A percentile compares a stretch with the other conserved stretches of the same genome.
Evolutionary conservation across 768 basidiomycete species (phyloP).

Genomic region (Leccinum rimulosum): DNA sequence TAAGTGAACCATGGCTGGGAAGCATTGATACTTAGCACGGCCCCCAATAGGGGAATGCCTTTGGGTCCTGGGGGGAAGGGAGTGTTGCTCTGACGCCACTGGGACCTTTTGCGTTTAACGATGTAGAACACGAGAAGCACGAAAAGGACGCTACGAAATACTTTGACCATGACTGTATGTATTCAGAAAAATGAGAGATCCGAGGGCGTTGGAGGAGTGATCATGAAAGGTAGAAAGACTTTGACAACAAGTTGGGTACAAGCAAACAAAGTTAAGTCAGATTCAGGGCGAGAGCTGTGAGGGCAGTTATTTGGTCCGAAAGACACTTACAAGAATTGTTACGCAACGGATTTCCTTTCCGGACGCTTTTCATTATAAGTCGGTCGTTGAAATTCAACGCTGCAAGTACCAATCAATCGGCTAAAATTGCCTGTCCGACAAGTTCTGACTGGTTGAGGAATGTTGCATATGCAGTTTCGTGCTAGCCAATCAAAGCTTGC

Average conservation of each 20-base stretch:
- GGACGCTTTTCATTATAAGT: background rate
- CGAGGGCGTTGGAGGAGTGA: background rate
- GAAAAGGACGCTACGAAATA: background rate
- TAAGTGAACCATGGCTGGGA: slow-evolving; percentile 35
- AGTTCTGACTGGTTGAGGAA: background rate
- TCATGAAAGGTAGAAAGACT: background rate
- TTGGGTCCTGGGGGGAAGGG: slow-evolving; percentile 52
- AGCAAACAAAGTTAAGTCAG: background rate
- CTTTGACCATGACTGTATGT: slow-evolving; percentile 1
- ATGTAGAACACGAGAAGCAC: slow-evolving; percentile 17
- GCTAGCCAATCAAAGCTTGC: background rate
- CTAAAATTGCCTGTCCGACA: background rate
- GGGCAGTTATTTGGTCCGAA: background rate
- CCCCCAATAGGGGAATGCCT: slow-evolving; percentile 37
- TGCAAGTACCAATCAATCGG: too few species aligned
- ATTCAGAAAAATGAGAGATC: background rate
- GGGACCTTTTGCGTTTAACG: slow-evolving; percentile 1
- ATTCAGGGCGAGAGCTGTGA: background rate
- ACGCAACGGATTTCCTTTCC: background rate
- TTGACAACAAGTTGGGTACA: background rate
- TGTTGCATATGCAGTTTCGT: background rate
- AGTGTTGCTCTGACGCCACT: background rate
- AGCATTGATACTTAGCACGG: slow-evolving; percentile 24
- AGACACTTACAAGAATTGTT: background rate
- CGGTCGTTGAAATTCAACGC: background rate